These are phyloP conservation scores for Eutypa lata DNA, from an alignment of 2,329 filamentous ascomycete species.

Conservation along the genomic window DNA sequence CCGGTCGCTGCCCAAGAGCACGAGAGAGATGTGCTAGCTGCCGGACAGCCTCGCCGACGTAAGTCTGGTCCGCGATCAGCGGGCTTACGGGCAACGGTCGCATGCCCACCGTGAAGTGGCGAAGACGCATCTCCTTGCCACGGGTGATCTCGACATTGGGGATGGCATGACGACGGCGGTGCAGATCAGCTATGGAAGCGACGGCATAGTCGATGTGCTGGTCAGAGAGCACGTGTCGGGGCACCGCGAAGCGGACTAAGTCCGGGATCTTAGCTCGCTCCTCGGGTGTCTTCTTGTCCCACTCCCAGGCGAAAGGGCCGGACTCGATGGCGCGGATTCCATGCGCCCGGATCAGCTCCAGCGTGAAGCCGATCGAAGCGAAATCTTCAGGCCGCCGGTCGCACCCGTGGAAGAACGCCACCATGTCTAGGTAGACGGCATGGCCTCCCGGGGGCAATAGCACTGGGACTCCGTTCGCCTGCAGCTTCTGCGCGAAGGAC, in stretches of 20 bases:
- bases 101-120: slow-evolving; percentile 15
- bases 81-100: slow-evolving; percentile 9
- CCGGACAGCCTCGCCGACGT: slow-evolving; percentile 10
- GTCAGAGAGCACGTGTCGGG: slow-evolving; percentile 15
- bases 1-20: slow-evolving; percentile 7
- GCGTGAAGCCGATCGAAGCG: slow-evolving; percentile 12
- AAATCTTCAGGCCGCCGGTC: slow-evolving; percentile 14
- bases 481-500: slow-evolving; percentile 12
- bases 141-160: slow-evolving; percentile 15
- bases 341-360: slow-evolving; percentile 14
- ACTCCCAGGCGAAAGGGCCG: slow-evolving; percentile 16
- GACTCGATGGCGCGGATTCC: slow-evolving; percentile 14
- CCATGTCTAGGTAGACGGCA: slow-evolving; percentile 19
- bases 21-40: slow-evolving; percentile 10
- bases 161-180: slow-evolving; percentile 13
- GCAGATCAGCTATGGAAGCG: slow-evolving; percentile 12
- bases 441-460: slow-evolving; percentile 15
- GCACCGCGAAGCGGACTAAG: slow-evolving; percentile 17
- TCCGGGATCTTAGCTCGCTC: slow-evolving; percentile 11
- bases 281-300: slow-evolving; percentile 14
- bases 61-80: background rate
- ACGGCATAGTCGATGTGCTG: slow-evolving; percentile 17
- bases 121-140: slow-evolving; percentile 14
- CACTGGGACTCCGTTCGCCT: slow-evolving; percentile 6
- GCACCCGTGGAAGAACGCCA: slow-evolving; percentile 17